Evolutionary conservation across 257 asterid species (phyloP).

Genomic region (Lycium barbarum): DNA sequence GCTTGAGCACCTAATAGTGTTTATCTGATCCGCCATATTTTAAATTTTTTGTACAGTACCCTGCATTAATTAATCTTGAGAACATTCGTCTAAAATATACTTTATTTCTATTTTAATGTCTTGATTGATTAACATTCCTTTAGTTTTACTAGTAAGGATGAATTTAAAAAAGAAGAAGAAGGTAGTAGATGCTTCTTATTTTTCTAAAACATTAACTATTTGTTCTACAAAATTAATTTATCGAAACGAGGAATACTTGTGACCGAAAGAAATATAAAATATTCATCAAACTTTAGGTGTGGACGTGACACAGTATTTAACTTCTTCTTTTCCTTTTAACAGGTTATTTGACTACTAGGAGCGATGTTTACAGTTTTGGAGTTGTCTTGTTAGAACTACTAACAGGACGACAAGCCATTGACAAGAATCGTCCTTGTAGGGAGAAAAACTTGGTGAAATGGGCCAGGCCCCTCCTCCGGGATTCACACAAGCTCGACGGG

Average conservation of each 20-base stretch:
- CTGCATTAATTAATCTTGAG: not conserved
- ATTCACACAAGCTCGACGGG: constrained; percentile 58
- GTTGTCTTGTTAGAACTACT: constrained; percentile 75
- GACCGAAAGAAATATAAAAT: not conserved
- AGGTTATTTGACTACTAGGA: constrained; percentile 80
- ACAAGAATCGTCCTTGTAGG: constrained; percentile 59
- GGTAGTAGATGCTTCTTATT: not conserved
- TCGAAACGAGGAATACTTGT: not conserved
- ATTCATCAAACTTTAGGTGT: no score
- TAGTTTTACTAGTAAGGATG: not conserved
- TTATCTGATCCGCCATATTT: not conserved
- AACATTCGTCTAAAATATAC: not conserved
- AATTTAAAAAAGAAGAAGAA: not conserved
- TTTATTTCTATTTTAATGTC: not conserved
- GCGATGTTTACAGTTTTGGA: constrained; percentile 79
- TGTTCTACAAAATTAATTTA: not conserved
- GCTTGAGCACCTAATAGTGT: not conserved
- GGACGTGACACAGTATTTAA: not conserved
- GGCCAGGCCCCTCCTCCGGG: constrained; percentile 72
- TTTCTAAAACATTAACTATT: not conserved
- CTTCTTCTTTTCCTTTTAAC: not conserved
- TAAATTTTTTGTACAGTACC: not conserved
- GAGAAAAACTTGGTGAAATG: constrained; percentile 75
- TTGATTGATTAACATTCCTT: not conserved
- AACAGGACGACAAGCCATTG: constrained; percentile 65